Evolutionary conservation across 129 eudicot genomes (phyloP).

Genomic region (Pulicaria dysenterica): DNA sequence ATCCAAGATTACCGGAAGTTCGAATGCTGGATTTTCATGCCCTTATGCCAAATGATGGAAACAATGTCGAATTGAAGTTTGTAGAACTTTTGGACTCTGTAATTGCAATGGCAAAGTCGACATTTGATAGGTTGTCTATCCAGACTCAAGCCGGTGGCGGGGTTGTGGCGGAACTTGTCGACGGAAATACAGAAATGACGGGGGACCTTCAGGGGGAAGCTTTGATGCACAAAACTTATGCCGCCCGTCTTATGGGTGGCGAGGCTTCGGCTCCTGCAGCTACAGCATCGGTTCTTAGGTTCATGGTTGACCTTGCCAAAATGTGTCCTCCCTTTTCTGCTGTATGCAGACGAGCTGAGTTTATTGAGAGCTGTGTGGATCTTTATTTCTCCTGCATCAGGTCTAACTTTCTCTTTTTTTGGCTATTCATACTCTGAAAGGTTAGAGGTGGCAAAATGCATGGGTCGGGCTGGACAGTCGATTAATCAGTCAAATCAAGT

Average conservation of each 20-base stretch:
- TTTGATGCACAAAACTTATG: conserved; percentile 97
- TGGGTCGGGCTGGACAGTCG: not conserved
- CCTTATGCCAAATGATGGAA: conserved; percentile 83
- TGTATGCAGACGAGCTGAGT: conserved; percentile 81
- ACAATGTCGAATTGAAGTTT: conserved; percentile 65
- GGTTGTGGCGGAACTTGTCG: conserved; percentile 83
- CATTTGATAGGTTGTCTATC: conserved; percentile 76
- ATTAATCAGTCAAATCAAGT: not conserved
- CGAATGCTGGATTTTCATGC: conserved; percentile 97
- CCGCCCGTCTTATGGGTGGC: conserved; percentile 99
- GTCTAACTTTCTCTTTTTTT: conserved; percentile 33
- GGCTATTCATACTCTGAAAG: not conserved
- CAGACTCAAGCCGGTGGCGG: conserved; percentile 75
- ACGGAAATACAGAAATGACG: conserved; percentile 71
- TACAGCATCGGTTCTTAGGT: conserved; percentile 86
- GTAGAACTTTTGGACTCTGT: conserved; percentile 85
- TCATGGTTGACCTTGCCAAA: conserved; percentile 94
- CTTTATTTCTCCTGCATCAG: conserved; percentile 95
- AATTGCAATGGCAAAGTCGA: conserved; percentile 93
- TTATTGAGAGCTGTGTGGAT: conserved; percentile 86
- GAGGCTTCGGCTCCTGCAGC: conserved; percentile 99
- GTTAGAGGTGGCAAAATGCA: not conserved
- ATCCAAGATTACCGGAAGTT: conserved; percentile 97
- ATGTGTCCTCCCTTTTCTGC: conserved; percentile 90
- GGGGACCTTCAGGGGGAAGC: conserved; percentile 99